Conservation (phyloP, 805 yeast genomes). For the Ogataea neopini region DNA sequence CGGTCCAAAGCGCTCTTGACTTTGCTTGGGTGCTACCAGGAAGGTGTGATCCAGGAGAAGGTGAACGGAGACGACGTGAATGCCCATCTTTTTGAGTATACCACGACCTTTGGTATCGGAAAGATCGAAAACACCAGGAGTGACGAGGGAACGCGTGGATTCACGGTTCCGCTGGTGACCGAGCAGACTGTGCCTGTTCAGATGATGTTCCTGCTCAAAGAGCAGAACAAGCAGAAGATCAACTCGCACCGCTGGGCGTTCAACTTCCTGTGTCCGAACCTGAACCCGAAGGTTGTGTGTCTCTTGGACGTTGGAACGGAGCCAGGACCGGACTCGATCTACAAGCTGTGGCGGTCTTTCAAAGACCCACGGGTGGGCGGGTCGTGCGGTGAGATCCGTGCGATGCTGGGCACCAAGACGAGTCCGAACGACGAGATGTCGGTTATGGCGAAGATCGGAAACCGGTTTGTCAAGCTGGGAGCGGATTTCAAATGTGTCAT, state of each 20-base stretch:
- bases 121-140: slow-evolving; percentile 46
- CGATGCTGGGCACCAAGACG: slow-evolving; percentile 46
- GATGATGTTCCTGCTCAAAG: slow-evolving; percentile 83
- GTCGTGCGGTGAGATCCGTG: slow-evolving; percentile 95
- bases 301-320: slow-evolving; percentile 93
- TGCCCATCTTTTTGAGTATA: slow-evolving; percentile 91
- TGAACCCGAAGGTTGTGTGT: slow-evolving; percentile 80
- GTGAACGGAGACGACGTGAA: slow-evolving; percentile 80
- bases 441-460: slow-evolving; percentile 23
- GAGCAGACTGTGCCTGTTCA: slow-evolving; percentile 77
- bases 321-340: slow-evolving; percentile 83
- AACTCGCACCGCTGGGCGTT: slow-evolving; percentile 97
- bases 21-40: slow-evolving; percentile 88
- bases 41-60: slow-evolving; percentile 88
- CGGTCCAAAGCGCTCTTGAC: slow-evolving; percentile 78
- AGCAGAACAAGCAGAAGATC: slow-evolving; percentile 84
- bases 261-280: slow-evolving; percentile 81
- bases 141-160: slow-evolving; percentile 41
- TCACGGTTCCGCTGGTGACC: slow-evolving; percentile 62
- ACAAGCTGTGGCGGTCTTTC: slow-evolving; percentile 87
- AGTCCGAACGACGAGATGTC: slow-evolving; percentile 34
- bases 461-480: slow-evolving; percentile 47
- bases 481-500: slow-evolving; percentile 45
- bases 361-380: slow-evolving; percentile 84
- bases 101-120: slow-evolving; percentile 80